A percentile compares a stretch with the other conserved stretches of the same genome.
These are phyloP conservation scores for Protea cynaroides DNA, from an alignment of 164 flowering plant species.

Conservation along the genomic window DNA sequence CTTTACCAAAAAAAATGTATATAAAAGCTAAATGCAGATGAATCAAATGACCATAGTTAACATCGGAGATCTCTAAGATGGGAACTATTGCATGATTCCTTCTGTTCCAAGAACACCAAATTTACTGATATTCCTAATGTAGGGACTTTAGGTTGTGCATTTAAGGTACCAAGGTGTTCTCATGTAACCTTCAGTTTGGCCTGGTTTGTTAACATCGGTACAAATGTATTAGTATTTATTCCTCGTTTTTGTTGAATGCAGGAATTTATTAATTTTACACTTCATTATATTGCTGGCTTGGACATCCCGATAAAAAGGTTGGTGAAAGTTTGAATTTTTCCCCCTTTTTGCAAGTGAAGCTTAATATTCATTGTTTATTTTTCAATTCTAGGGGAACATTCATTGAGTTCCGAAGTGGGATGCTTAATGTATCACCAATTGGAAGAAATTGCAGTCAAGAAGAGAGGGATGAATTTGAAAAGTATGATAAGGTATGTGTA, in stretches of 20 bases:
- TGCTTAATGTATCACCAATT: slow-evolving; percentile 96
- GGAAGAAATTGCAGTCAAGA: slow-evolving; percentile 99
- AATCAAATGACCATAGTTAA: background rate
- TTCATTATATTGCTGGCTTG: slow-evolving; percentile 96
- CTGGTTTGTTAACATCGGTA: no score
- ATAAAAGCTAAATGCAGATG: background rate
- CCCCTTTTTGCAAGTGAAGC: background rate
- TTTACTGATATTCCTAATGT: background rate
- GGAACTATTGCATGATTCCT: background rate
- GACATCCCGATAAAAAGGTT: slow-evolving; percentile 99
- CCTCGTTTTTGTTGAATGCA: slow-evolving; percentile 24
- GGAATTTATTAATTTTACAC: slow-evolving; percentile 89
- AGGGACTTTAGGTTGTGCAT: background rate
- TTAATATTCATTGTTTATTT: background rate
- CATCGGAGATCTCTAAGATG: background rate
- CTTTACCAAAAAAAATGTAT: no score
- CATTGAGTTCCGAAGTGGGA: slow-evolving; percentile 94
- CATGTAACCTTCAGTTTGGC: background rate
- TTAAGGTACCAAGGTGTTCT: background rate
- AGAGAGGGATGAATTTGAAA: slow-evolving; percentile 91
- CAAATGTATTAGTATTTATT: background rate
- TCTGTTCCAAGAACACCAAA: background rate
- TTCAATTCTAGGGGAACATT: slow-evolving; percentile 74
- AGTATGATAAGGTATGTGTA: slow-evolving; percentile 84
- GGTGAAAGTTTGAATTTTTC: slow-evolving; percentile 11